Base-by-base conservation (phyloP, 2,329 filamentous ascomycete species). In the Helotiales sp. region DNA sequence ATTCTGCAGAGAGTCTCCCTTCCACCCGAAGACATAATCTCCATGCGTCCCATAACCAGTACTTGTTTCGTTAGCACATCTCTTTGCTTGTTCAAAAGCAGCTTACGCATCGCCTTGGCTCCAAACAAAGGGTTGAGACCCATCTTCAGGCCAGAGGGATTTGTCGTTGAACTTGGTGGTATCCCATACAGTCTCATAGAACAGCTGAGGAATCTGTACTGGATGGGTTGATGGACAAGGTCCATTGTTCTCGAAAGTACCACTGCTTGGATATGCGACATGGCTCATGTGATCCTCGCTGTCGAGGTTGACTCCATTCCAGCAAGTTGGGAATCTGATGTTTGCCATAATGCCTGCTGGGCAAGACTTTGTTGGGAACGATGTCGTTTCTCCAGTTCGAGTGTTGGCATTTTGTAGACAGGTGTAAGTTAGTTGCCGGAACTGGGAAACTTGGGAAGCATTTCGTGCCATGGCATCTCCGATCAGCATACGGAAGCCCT, bases 11-110 rank as follows among this genome's bases (percentile, higher is more conserved):
- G 75, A 71, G 67, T 79, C 72, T 60, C 72, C 76, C 66, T 80
- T 75, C 78, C 78, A 80, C 60, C 78, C 78, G 63, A 80, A 80
- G 59, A 80, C 69, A 67, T 81, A 81, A 68, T 81, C 79, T 19
- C 78, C 78, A 66, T 80, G 78, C 13, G 77, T 77, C 7, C 76
- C 77, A 24, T 76, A 72, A 38, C 78, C 79, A 48, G 74, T 75
- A n/a, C 56, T 61, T 25, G 10, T 3, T 4, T 44, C n/a, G 22
- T 44, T 12, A 44, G 22, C 27, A 48, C 31, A 34, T 9, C 9
- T 19, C 15, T 13, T 17, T 19, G 12, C 17, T 9, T 46, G 13
- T 29, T 47, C 8, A 25, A 2, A 31, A n/a, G 6, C 1, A 47
- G 22, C 50, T 52, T 36, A 62, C 70, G 67, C 70, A 74, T 76